These are phyloP conservation scores for Parmales sp. DNA, from an alignment of 108 stramenopile species.

Conservation along the genomic window DNA sequence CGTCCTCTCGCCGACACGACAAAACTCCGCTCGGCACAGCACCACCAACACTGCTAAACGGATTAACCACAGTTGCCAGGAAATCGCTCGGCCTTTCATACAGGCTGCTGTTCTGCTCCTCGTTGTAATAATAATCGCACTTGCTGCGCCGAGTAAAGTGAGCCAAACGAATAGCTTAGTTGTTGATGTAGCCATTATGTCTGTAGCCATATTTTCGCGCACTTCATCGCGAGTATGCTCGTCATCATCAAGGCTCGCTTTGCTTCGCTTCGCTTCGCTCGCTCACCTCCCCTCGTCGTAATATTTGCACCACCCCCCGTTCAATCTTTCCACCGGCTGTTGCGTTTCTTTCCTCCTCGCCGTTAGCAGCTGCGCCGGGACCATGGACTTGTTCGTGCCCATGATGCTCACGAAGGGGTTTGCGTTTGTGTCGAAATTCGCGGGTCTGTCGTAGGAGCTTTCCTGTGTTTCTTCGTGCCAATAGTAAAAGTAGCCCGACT, in stretches of 20 bases:
- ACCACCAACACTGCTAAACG: no score
- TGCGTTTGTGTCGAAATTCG: neutral
- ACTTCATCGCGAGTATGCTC: no score
- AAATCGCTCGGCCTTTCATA: neutral
- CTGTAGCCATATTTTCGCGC: no score
- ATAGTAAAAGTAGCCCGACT: neutral
- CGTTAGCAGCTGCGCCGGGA: neutral
- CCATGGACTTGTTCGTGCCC: neutral
- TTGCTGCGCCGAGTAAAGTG: no score
- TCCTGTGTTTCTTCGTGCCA: neutral
- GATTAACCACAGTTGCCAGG: no score
- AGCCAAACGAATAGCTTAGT: no score
- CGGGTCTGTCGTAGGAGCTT: neutral
- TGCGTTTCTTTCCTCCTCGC: neutral
- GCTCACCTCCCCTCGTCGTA: neutral
- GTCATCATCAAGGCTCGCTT: neutral
- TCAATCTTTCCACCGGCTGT: neutral
- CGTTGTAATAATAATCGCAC: conserved; percentile 11
- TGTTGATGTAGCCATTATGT: no score
- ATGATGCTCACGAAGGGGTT: neutral
- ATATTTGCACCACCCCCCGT: neutral
- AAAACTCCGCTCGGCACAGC: no score
- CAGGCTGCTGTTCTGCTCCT: neutral
- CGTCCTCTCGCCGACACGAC: neutral
- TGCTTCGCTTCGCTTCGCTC: neutral